Base-by-base conservation (phyloP, 148 eudicot genomes). In the Arbutus unedo region DNA sequence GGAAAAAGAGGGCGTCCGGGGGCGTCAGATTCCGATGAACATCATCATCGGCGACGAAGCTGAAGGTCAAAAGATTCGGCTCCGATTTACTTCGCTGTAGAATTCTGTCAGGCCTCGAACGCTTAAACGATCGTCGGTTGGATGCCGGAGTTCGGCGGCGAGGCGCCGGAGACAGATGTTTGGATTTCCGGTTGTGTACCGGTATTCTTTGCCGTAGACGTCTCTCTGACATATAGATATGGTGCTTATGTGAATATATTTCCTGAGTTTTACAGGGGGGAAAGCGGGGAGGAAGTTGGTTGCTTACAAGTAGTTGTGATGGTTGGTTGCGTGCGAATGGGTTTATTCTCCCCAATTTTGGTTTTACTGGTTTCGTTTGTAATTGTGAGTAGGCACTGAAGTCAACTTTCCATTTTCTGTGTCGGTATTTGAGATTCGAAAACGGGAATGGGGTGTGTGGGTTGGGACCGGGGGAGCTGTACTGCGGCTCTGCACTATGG, bases 51-150 rank as follows among this genome's bases (percentile, higher is more conserved):
- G 3, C 72, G 48, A 88, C 76, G 23, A 66, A 6, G 3, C 64
- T 44, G 16, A 31, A 14, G 1, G 72, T 66, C 72, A 3, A 9
- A 44, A 66, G 43, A 66, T 25, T 43, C 16, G 98, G 91, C 79
- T 88, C 96, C 11, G 98, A 94, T 13, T 77, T 83, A 79, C 86
- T 86, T 31, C 89, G 86, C 83, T 75, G 86, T 10, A 91, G 79
- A 47, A 87, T 55, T 16, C 81, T 38, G 8, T 50, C 74, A 8
- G 84, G 85, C 77, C 50, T 83, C 47, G 86, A 84, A 2, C 82
- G 80, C 55, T 74, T 84, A 50, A 83, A 59, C 4, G 75, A 71
- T 13, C 54, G 82, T 3, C 84, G 83, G 21, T 72, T 45, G 41
- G 45, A 25, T 18, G 9, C 76, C 19, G 59, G 72, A 31, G 80